These are phyloP conservation scores for Rubia peregrina DNA, from an alignment of 305 asterid genomes.

Conservation along the genomic window DNA sequence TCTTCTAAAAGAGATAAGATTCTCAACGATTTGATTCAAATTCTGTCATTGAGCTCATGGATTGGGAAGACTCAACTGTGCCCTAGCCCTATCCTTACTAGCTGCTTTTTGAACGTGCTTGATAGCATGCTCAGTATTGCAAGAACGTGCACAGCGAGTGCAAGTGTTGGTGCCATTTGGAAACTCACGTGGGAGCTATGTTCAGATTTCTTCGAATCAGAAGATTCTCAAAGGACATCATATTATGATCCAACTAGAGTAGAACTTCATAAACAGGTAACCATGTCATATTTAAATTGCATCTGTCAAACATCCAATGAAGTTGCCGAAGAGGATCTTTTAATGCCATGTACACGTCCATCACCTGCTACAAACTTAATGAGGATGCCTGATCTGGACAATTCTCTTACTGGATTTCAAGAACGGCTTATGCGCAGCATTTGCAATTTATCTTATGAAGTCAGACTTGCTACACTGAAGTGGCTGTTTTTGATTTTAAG, in stretches of 20 bases:
- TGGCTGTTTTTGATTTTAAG: conserved; percentile 72
- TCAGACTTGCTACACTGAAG: conserved; percentile 71
- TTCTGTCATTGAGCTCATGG: conserved; percentile 57
- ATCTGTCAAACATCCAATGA: conserved; percentile 56
- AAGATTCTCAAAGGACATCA: conserved; percentile 33
- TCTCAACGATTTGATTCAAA: conserved; percentile 48
- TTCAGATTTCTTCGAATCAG: conserved; percentile 61
- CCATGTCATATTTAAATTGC: conserved; percentile 76
- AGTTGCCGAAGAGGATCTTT: conserved; percentile 41
- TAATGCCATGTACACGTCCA: conserved; percentile 24
- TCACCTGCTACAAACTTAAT: conserved; percentile 35
- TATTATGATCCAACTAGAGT: conserved; percentile 74
- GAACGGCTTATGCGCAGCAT: conserved; percentile 53
- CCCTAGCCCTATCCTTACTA: conserved; percentile 68
- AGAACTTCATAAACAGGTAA: conserved; percentile 89
- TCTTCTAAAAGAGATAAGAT: conserved; percentile 50
- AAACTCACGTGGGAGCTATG: conserved; percentile 65
- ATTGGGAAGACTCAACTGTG: conserved; percentile 63
- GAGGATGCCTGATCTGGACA: conserved; percentile 34
- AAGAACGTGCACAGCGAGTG: conserved; percentile 49
- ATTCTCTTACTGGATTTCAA: conserved; percentile 40
- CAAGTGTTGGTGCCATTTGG: conserved; percentile 49
- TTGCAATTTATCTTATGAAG: conserved; percentile 81
- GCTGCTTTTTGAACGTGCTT: conserved; percentile 51
- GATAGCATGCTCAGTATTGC: conserved; percentile 79